Base-by-base conservation (phyloP, 495 filamentous ascomycete species). In the Hypoxylon subgilvum region DNA sequence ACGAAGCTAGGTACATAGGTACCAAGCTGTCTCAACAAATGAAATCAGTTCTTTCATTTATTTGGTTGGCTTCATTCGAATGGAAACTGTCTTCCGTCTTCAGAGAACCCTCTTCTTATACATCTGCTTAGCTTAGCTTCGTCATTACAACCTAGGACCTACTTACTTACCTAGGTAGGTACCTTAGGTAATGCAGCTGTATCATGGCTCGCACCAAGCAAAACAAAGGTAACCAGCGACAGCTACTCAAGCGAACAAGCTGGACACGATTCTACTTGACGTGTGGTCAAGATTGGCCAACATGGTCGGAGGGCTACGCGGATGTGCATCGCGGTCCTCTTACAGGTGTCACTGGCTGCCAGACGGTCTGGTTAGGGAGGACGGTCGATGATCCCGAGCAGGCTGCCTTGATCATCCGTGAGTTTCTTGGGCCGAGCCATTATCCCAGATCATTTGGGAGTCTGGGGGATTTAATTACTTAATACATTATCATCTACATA, bases 191-290 rank as follows among this genome's bases (percentile, higher is more conserved):
- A n/a, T n/a, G n/a, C n/a, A n/a, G n/a, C n/a, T 34, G 19, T 8
- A 49, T 61, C 45, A 61, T 62, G 58, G 58, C 58, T 51, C 58
- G 51, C 23, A 30, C 36, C 16, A 62, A 62, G 43, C 25, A 50
- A 13, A 34, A 14, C 42, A 45, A 45, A 19, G 12, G 18, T 3
- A 13, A 45, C 8, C 43, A 32, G 14, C 43, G 35, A 18, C 49
- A 31, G 44, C 44, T 10, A 45, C n/a, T 30, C 13, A 43, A 42
- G 9, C 12, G 38, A 45, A 69, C 23, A 18, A 67, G 34, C 13
- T 67, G 63, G 67, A 67, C 64, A 5, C 60, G 64, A 30, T 69
- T 69, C 36, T 28, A 62, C 35, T 41, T 69, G 25, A 61, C 57
- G 1, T 28, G 14, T 1, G 54, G 49, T 19, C 63, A 63, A 45